phyloP scores from a whole-genome alignment of 257 asterid genomes.

The Lycium ferocissimum region DNA sequence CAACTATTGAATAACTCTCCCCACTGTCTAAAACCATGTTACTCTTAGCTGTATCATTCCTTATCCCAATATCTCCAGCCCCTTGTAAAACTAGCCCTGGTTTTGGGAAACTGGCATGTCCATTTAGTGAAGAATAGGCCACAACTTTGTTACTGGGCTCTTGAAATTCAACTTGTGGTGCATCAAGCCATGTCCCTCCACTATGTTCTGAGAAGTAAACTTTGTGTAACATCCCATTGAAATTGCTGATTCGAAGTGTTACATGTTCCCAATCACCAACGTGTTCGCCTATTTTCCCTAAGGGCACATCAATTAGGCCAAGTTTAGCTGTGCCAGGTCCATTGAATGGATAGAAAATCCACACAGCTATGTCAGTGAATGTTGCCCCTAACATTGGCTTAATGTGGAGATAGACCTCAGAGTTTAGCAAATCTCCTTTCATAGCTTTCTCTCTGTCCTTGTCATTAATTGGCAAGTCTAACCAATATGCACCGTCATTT shows the following conservation, averaged over 20 bases:
- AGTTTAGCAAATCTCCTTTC: slow-evolving; percentile 60
- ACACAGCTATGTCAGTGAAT: slow-evolving; percentile 74
- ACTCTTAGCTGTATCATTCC: slow-evolving; percentile 71
- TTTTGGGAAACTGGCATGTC: slow-evolving; percentile 61
- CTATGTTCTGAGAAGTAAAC: slow-evolving; percentile 74
- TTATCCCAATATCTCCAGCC: slow-evolving; percentile 52
- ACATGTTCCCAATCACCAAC: slow-evolving; percentile 97
- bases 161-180: slow-evolving; percentile 53
- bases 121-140: slow-evolving; percentile 66
- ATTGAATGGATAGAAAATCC: slow-evolving; percentile 90
- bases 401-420: slow-evolving; percentile 72
- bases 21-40: slow-evolving; percentile 63
- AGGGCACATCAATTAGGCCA: slow-evolving; percentile 52
- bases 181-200: slow-evolving; percentile 72
- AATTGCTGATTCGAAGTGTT: slow-evolving; percentile 83
- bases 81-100: slow-evolving; percentile 67
- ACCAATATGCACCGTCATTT: slow-evolving; percentile 72
- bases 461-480: slow-evolving; percentile 66
- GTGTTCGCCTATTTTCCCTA: slow-evolving; percentile 82
- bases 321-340: slow-evolving; percentile 73
- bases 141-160: slow-evolving; percentile 57
- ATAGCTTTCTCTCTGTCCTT: slow-evolving; percentile 42
- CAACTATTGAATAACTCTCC: slow-evolving; percentile 49
- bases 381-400: slow-evolving; percentile 77
- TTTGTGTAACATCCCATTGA: slow-evolving; percentile 61